A percentile compares a stretch with the other conserved stretches of the same genome.
These are phyloP conservation scores for Austroboletus niveus DNA, from an alignment of 1,284 basidiomycete genomes.

Conservation along the genomic window DNA sequence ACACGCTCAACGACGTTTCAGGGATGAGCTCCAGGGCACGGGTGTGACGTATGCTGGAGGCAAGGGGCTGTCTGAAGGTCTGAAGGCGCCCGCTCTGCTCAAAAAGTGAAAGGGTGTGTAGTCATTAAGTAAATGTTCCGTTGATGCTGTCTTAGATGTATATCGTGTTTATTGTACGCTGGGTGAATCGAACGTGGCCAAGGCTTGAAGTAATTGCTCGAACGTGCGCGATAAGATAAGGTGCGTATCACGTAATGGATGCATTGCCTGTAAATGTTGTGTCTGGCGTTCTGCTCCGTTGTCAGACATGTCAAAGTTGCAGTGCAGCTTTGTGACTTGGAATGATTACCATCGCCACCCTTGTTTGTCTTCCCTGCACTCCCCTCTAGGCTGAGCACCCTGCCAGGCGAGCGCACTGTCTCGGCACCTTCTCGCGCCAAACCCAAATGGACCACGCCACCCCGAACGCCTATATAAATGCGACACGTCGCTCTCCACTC, in stretches of 20 bases:
- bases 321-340: conserved; percentile 16
- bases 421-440: conserved; percentile 31
- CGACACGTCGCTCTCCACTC: conserved; percentile 1
- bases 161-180: conserved; percentile 27
- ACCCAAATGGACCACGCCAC: conserved; percentile 22
- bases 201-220: neutral
- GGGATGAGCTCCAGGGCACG: conserved; percentile 73
- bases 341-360: conserved; percentile 13
- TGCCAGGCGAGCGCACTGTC: neutral
- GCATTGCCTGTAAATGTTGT: conserved; percentile 9
- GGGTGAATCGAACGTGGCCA: conserved; percentile 18
- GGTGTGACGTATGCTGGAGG: conserved; percentile 73
- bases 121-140: conserved; percentile 1
- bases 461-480: conserved; percentile 31
- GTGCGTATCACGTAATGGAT: conserved; percentile 21
- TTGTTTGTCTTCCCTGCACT: conserved; percentile 5
- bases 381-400: neutral
- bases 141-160: conserved; percentile 23
- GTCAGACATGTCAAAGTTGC: conserved; percentile 18
- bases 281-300: conserved; percentile 2
- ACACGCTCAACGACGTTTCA: conserved; percentile 32
- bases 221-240: conserved; percentile 23
- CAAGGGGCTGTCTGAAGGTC: conserved; percentile 78
- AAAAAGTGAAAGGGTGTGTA: conserved; percentile 50
- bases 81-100: conserved; percentile 68